phyloP scores from a whole-genome alignment of 176 grass and related monocot genomes.

The Oryza nivara region DNA sequence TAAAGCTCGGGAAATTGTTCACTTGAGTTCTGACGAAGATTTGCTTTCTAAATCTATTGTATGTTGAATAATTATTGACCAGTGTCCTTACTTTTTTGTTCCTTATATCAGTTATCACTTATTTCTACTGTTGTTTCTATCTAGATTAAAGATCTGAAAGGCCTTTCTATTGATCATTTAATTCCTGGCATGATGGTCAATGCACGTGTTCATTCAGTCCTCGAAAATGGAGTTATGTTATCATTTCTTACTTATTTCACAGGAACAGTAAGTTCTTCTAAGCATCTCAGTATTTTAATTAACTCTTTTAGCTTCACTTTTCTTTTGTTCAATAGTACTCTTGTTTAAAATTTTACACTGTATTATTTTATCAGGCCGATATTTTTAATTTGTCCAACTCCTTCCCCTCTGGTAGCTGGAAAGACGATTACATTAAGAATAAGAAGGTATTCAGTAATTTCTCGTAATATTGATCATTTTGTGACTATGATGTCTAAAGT shows the following conservation, averaged over 20 bases:
- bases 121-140: conserved; percentile 42
- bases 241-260: conserved; percentile 98
- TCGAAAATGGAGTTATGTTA: conserved; percentile 93
- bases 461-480: conserved; percentile 15
- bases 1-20: conserved; percentile 76
- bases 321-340: conserved; percentile 26
- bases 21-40: conserved; percentile 72
- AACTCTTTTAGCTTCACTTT: conserved; percentile 2
- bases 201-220: conserved; percentile 78
- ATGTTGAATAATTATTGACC: conserved; percentile 37
- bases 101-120: neutral
- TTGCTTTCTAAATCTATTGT: conserved; percentile 81
- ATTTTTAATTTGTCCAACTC: conserved; percentile 78
- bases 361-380: conserved; percentile 65
- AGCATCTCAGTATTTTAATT: conserved; percentile 2
- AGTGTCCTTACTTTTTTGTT: conserved; percentile 25
- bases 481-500: neutral
- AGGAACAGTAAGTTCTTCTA: conserved; percentile 71
- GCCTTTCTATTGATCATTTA: conserved; percentile 92
- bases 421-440: conserved; percentile 79
- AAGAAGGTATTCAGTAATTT: conserved; percentile 69
- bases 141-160: conserved; percentile 89
- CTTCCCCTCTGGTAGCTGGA: conserved; percentile 67
- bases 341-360: conserved; percentile 30
- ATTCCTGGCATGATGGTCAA: conserved; percentile 97